These are phyloP conservation scores for Blyttiomyces sp. DNA, from an alignment of 371 early-diverging fungal species.

Conservation along the genomic window DNA sequence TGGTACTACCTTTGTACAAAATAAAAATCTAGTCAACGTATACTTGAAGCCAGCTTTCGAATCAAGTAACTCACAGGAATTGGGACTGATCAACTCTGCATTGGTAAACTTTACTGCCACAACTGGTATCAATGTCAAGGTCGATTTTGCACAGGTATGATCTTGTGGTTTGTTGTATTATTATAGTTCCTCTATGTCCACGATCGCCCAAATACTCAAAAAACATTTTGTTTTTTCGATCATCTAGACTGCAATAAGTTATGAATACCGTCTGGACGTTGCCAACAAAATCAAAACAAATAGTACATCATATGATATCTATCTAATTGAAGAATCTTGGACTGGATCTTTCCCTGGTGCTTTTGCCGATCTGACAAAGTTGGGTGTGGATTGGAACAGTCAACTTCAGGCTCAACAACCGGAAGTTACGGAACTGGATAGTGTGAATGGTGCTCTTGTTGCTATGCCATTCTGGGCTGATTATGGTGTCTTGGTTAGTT, in stretches of 20 bases:
- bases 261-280: conserved; percentile 5
- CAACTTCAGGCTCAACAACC: background rate
- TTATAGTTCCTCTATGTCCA: too few relatives aligned
- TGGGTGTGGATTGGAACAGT: background rate
- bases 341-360: background rate
- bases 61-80: background rate
- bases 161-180: background rate
- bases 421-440: background rate
- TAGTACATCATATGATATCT: background rate
- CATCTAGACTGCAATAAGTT: background rate
- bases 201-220: too few relatives aligned
- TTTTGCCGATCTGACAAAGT: background rate
- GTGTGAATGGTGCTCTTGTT: conserved; percentile 2
- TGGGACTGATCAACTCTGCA: background rate
- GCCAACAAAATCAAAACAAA: background rate
- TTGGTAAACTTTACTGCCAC: background rate
- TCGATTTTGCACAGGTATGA: background rate
- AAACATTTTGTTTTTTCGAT: background rate
- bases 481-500: conserved; percentile 16
- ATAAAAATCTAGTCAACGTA: too few relatives aligned
- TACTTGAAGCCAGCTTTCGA: background rate
- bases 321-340: conserved; percentile 8
- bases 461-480: conserved; percentile 29
- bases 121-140: background rate
- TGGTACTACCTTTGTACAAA: too few relatives aligned